Conservation (phyloP, 345 rosid genomes). For the Populus deltoides region DNA sequence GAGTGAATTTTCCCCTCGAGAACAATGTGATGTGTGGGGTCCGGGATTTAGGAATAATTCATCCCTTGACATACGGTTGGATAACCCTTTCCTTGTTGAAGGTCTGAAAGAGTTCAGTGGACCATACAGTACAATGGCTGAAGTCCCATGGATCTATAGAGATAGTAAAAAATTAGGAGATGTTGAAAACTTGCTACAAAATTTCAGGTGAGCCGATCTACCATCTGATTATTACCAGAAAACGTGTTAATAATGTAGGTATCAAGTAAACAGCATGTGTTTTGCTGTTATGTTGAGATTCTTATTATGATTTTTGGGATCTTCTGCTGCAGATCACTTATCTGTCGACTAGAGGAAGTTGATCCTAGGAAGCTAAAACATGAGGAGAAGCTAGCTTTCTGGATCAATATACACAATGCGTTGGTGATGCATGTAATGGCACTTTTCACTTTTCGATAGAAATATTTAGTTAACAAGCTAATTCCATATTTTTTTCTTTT, state of each 20-base stretch:
- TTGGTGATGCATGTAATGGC: constrained; percentile 90
- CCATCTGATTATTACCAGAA: constrained; percentile 1
- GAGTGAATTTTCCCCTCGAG: constrained; percentile 68
- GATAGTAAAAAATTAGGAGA: constrained; percentile 73
- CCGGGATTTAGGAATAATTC: constrained; percentile 72
- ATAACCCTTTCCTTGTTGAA: constrained; percentile 83
- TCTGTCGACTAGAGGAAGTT: constrained; percentile 69
- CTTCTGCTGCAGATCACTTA: constrained; percentile 56
- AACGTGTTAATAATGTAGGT: neutral
- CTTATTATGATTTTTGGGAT: neutral
- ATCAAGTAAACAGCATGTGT: neutral
- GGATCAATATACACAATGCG: constrained; percentile 94
- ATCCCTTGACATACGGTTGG: constrained; percentile 68
- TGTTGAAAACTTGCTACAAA: constrained; percentile 74
- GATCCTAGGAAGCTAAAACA: constrained; percentile 71
- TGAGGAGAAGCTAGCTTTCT: constrained; percentile 93
- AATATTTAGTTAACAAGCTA: neutral
- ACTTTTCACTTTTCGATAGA: constrained; percentile 19
- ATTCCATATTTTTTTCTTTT: neutral
- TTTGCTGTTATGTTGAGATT: constrained; percentile 4
- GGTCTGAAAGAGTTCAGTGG: constrained; percentile 93
- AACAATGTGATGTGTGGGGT: constrained; percentile 76
- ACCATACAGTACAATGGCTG: constrained; percentile 80
- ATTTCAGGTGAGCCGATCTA: constrained; percentile 61
- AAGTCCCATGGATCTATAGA: constrained; percentile 78